These are phyloP conservation scores for Coniochaeta prunicola DNA, from an alignment of 2,329 filamentous ascomycete species.

Conservation along the genomic window DNA sequence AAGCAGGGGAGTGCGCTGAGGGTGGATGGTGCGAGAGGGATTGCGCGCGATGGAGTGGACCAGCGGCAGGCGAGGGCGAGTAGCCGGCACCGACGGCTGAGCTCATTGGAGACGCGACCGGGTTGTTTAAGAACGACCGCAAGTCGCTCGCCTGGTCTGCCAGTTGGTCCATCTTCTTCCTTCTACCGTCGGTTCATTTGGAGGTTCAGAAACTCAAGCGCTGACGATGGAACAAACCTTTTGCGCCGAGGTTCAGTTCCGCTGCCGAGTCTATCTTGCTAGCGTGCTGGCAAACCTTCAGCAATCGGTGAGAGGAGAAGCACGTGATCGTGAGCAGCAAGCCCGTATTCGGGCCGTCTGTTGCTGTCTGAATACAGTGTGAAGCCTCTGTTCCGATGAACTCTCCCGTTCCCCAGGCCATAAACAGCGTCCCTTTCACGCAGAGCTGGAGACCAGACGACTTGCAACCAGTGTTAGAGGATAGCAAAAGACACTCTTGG, in stretches of 20 bases:
- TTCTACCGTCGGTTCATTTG: not conserved
- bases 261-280: no score
- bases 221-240: not conserved
- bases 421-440: no score
- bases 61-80: conserved; percentile 10
- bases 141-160: conserved; percentile 47
- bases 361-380: no score
- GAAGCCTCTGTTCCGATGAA: no score
- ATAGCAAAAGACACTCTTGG: no score
- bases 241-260: not conserved
- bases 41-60: conserved; percentile 5
- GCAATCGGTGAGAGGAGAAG: no score
- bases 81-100: conserved; percentile 6
- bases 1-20: conserved; percentile 17
- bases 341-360: no score
- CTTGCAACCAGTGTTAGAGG: no score
- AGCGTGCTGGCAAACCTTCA: no score
- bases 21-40: conserved; percentile 6
- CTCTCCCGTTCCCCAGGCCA: no score
- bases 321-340: no score
- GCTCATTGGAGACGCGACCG: conserved; percentile 15
- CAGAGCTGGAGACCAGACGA: no score
- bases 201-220: not conserved
- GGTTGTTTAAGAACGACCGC: conserved; percentile 38
- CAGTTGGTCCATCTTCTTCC: conserved; percentile 42